A percentile compares a stretch with the other conserved stretches of the same genome.
Conservation (phyloP, 768 basidiomycete species). For the Amanita exitialis region DNA sequence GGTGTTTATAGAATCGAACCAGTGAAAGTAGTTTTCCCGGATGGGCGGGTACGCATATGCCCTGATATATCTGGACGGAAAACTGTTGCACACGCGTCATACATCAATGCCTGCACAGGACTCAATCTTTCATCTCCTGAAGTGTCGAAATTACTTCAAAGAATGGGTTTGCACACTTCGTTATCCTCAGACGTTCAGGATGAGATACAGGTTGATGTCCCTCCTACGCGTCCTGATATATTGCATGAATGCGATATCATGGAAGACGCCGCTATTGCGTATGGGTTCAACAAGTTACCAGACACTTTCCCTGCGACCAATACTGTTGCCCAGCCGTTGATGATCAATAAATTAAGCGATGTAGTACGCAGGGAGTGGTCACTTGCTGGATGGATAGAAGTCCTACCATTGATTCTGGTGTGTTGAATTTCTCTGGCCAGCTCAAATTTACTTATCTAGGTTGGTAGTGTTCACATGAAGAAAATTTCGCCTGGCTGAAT, state of each 20-base stretch:
- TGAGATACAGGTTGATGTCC: constrained; percentile 66
- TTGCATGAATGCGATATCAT: constrained; percentile 97
- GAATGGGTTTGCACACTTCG: constrained; percentile 68
- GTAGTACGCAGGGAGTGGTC: constrained; percentile 88
- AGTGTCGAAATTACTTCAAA: constrained; percentile 62
- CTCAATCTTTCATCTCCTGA: constrained; percentile 58
- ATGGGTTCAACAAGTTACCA: constrained; percentile 95
- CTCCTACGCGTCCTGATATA: constrained; percentile 96
- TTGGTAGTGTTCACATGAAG: constrained; percentile 89
- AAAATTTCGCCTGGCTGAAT: constrained; percentile 94
- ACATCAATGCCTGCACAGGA: constrained; percentile 94
- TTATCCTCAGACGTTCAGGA: constrained; percentile 50
- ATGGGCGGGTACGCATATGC: constrained; percentile 65
- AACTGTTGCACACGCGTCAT: constrained; percentile 72
- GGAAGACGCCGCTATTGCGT: constrained; percentile 97
- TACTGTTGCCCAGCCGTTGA: constrained; percentile 88
- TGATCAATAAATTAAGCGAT: constrained; percentile 84
- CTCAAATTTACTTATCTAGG: constrained; percentile 1
- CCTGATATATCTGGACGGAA: constrained; percentile 72
- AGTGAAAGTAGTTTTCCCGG: constrained; percentile 71
- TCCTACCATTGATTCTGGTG: constrained; percentile 88
- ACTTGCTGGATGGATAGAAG: constrained; percentile 92
- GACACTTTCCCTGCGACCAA: constrained; percentile 87
- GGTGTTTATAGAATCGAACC: constrained; percentile 74
- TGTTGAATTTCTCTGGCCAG: constrained; percentile 12